Conservation (phyloP, 2,329 filamentous ascomycete species). For the Plenodomus lindquistii region DNA sequence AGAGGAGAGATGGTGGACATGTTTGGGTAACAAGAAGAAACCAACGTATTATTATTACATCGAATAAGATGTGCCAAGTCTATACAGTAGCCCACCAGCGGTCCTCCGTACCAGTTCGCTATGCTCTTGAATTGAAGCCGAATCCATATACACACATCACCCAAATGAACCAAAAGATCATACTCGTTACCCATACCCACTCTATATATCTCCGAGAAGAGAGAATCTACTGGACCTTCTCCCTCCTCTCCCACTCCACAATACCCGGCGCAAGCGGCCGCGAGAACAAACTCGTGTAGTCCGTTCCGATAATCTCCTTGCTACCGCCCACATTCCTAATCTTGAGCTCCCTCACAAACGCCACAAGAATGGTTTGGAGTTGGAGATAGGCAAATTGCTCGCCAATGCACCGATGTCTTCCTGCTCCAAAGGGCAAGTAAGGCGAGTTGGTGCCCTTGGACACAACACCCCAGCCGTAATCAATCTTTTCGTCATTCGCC, state of each 20-base stretch:
- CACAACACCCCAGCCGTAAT: slow-evolving; percentile 92
- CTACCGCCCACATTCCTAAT: slow-evolving; percentile 75
- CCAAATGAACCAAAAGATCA: too few species aligned
- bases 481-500: slow-evolving; percentile 74
- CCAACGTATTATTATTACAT: too few species aligned
- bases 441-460: slow-evolving; percentile 88
- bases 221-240: slow-evolving; percentile 31
- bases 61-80: too few species aligned
- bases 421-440: slow-evolving; percentile 92
- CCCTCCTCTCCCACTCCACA: slow-evolving; percentile 75
- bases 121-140: too few species aligned
- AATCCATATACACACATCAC: not conserved
- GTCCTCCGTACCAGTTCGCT: too few species aligned
- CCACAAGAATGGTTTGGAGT: slow-evolving; percentile 80
- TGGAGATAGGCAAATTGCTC: slow-evolving; percentile 96
- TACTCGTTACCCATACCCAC: not conserved
- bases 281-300: slow-evolving; percentile 61
- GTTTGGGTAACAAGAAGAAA: too few species aligned
- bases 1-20: too few species aligned
- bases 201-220: not conserved
- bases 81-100: too few species aligned
- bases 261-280: slow-evolving; percentile 53
- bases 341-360: slow-evolving; percentile 77
- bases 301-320: slow-evolving; percentile 68
- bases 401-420: slow-evolving; percentile 90